phyloP scores from a whole-genome alignment of 257 asterid species.

The Solanum paucissectum region DNA sequence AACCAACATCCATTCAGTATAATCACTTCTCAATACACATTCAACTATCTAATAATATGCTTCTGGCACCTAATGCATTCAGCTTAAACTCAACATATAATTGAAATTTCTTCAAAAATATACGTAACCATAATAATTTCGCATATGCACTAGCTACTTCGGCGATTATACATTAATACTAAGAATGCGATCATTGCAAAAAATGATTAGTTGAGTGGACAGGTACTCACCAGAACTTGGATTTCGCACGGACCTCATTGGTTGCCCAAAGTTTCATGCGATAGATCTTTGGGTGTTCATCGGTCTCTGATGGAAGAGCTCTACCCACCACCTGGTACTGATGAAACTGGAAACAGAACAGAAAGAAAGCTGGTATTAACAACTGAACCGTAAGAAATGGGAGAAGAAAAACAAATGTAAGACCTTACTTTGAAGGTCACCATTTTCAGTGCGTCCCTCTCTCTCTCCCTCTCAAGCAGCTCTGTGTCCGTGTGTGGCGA shows the following conservation, averaged over 20 bases:
- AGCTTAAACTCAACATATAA: background rate
- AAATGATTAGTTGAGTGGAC: background rate
- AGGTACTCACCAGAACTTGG: background rate
- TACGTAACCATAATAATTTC: background rate
- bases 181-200: background rate
- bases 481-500: background rate
- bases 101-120: background rate
- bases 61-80: background rate
- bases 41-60: background rate
- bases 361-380: background rate
- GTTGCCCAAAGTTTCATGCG: constrained; percentile 2
- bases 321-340: constrained; percentile 3
- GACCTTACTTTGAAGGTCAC: background rate
- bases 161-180: background rate
- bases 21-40: background rate
- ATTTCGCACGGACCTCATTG: background rate
- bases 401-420: background rate
- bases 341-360: background rate
- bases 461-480: background rate
- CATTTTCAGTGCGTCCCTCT: background rate
- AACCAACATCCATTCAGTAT: background rate
- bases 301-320: background rate
- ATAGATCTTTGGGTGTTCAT: constrained; percentile 1
- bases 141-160: background rate
- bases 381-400: background rate